Conservation (phyloP, 345 rosid genomes). For the Excoecaria agallocha region DNA sequence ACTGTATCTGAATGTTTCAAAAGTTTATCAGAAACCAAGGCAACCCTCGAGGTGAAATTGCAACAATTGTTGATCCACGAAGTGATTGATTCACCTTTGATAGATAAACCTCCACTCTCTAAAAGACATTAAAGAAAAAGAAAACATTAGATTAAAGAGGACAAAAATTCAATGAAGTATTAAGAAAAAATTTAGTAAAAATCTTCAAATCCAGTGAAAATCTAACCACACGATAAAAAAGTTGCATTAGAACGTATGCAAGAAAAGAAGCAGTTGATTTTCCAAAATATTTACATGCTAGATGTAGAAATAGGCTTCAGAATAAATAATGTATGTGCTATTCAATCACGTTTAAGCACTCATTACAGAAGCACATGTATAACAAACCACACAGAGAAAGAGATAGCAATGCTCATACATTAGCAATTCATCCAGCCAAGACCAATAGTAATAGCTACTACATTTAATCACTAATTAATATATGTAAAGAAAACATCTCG, state of each 20-base stretch:
- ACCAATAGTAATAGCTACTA: too few species aligned
- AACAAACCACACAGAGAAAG: too few species aligned
- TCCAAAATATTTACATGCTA: neutral
- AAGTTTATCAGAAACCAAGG: conserved; percentile 46
- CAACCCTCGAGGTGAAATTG: conserved; percentile 49
- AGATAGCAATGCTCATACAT: too few species aligned
- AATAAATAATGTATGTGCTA: neutral
- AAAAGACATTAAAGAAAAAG: too few species aligned
- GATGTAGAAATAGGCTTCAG: neutral
- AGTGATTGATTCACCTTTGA: conserved; percentile 71
- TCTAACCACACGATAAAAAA: too few species aligned
- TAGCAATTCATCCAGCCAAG: too few species aligned
- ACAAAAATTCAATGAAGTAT: too few species aligned
- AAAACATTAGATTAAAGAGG: too few species aligned
- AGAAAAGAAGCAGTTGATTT: neutral
- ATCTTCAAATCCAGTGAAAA: neutral
- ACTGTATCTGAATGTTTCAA: conserved; percentile 50
- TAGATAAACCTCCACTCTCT: too few species aligned
- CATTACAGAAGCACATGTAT: too few species aligned
- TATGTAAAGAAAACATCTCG: too few species aligned
- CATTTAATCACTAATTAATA: too few species aligned
- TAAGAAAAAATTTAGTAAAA: neutral
- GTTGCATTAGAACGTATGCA: neutral
- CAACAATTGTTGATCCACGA: conserved; percentile 30
- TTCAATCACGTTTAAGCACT: neutral